Conservation (phyloP, 768 basidiomycete genomes). For the Tulasnella sp. region DNA sequence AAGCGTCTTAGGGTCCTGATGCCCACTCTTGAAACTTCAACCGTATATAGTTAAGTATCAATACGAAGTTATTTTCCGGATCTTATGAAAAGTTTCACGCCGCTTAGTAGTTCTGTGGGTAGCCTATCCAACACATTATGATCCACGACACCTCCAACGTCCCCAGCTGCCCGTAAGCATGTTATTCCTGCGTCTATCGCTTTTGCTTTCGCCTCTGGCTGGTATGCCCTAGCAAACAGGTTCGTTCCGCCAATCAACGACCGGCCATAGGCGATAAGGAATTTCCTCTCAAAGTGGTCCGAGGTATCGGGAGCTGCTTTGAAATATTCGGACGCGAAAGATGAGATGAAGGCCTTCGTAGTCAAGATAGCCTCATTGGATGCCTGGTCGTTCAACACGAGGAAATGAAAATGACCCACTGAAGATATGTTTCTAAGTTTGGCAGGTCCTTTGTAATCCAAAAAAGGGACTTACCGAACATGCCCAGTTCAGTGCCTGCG, state of each 20-base stretch:
- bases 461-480: not conserved
- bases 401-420: slow-evolving; percentile 18
- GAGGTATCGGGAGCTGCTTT: not conserved
- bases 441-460: not conserved
- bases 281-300: not conserved
- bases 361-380: not conserved
- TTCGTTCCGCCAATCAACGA: not conserved
- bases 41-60: not conserved
- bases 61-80: not conserved
- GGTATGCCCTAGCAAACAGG: not conserved
- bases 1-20: not conserved
- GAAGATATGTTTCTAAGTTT: not conserved
- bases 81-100: not conserved
- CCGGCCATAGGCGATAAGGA: slow-evolving; percentile 7
- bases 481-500: slow-evolving; percentile 9
- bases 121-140: not conserved
- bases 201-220: not conserved
- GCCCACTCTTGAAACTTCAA: not conserved
- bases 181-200: not conserved
- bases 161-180: not conserved
- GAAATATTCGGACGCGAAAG: not conserved
- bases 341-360: not conserved
- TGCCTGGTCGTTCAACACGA: not conserved
- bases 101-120: not conserved
- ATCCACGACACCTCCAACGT: not conserved